Evolutionary conservation across 441 rosid species (phyloP).

Genomic region (California macrophylla): DNA sequence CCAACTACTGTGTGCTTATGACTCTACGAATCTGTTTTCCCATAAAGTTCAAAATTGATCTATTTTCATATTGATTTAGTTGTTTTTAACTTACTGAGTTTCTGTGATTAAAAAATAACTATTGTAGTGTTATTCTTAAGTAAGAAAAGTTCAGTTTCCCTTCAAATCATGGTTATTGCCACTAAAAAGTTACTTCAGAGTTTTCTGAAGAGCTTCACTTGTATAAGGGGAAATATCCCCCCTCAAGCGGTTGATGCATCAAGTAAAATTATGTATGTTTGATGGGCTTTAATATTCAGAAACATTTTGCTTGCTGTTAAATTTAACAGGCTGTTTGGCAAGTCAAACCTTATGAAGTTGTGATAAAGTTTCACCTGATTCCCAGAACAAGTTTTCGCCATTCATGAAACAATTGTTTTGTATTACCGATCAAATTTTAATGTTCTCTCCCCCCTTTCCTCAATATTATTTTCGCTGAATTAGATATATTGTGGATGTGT

Average conservation of each 20-base stretch:
- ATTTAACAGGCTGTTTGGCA: not conserved
- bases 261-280: too few species aligned
- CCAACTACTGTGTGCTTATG: not conserved
- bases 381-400: not conserved
- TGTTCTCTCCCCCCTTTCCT: not conserved
- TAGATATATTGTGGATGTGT: constrained; percentile 8
- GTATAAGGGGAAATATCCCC: too few species aligned
- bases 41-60: not conserved
- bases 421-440: not conserved
- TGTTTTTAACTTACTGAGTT: not conserved
- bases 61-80: not conserved
- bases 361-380: not conserved
- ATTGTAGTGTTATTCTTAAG: not conserved
- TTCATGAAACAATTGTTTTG: not conserved
- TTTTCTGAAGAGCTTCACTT: too few species aligned
- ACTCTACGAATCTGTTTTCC: not conserved
- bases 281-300: too few species aligned
- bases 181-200: not conserved
- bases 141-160: too few species aligned
- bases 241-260: too few species aligned
- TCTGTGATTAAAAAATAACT: not conserved
- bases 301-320: not conserved
- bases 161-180: not conserved
- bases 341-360: not conserved
- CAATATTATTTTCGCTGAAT: not conserved